Evolutionary conservation across 202 grass and related monocot species (phyloP), one percentile per base, ranked within the genome.

Genomic region (Carex sylvatica): DNA sequence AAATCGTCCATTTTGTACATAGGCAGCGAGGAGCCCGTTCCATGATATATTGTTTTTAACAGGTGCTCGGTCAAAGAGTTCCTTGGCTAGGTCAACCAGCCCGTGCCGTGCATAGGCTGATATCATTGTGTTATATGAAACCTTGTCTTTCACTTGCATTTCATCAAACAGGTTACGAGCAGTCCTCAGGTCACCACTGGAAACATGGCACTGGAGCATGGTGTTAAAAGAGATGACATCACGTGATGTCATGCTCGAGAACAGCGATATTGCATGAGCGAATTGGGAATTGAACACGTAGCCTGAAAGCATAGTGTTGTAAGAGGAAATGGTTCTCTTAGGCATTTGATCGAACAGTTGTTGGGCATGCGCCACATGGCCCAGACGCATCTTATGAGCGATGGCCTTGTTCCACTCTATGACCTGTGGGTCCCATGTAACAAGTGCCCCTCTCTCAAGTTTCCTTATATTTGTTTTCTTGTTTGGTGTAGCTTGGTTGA

Each of bases 351-450:
- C 83, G 66, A 98, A 98, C 63, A 98, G 82, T 38, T 83, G 74
- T 74, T 88, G 89, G 18, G 92, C 95, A 42, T 81, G 82, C 2
- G 26, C 54, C n/a, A 92, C 60, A 80, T 88, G 85, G 51, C 92
- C 89, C 31, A 68, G 77, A 66, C 92, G 90, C 89, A 98, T 95
- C 70, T 89, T 87, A 22, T 51, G 80, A 4, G 92, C 89, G 84
- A 95, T 93, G 86, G 84, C 82, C 80, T 93, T 98, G 89, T 98
- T 98, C 55, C 84, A 87, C 78, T 75, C 82, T 67, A 95, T 83
- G 12, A 93, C 86, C 67, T 98, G 90, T 0, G 84, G 11, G 33
- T 95, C 89, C 6, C 81, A 80, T 36, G 61, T 85, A 20, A 18
- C 83, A 16, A 18, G 81, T 13, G 36, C 44, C 16, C 15, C 18